Percentiles rank a stretch among this genome's conserved stretches.
phyloP scores from a whole-genome alignment of 495 filamentous ascomycete species.

The Neurospora sp. region DNA sequence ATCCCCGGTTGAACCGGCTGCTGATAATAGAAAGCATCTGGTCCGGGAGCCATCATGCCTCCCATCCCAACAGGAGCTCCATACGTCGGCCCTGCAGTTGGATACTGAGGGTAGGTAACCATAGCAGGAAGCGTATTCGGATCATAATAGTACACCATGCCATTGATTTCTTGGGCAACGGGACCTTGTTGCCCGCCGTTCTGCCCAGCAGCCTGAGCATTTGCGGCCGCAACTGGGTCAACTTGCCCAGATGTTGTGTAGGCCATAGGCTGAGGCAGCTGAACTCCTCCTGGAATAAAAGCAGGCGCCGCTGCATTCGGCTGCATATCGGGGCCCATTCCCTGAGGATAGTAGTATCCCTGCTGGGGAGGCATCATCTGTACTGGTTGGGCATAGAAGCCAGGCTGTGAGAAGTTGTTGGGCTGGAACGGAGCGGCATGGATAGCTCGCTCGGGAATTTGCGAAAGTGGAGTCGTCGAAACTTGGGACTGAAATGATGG shows the following conservation, averaged over 20 bases:
- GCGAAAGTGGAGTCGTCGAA: conserved; percentile 80
- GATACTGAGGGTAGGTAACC: conserved; percentile 39
- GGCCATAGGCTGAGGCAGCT: conserved; percentile 34
- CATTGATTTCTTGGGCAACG: conserved; percentile 84
- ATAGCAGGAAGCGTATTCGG: conserved; percentile 55
- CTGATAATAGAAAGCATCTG: conserved; percentile 64
- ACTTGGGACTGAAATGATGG: conserved; percentile 67
- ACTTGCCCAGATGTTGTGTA: conserved; percentile 32
- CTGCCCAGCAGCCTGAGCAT: conserved; percentile 11
- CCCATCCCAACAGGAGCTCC: conserved; percentile 57
- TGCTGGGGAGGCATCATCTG: conserved; percentile 43
- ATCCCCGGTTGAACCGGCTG: conserved; percentile 46
- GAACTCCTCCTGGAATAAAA: conserved; percentile 47
- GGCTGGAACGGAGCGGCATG: conserved; percentile 91
- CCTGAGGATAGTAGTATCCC: conserved; percentile 43
- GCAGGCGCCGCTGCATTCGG: conserved; percentile 44
- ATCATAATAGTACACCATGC: conserved; percentile 93
- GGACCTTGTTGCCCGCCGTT: conserved; percentile 46
- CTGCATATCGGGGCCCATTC: conserved; percentile 41
- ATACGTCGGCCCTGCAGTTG: conserved; percentile 35
- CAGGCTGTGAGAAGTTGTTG: conserved; percentile 50
- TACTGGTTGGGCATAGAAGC: conserved; percentile 50
- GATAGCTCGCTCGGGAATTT: conserved; percentile 89
- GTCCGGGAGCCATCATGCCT: conserved; percentile 67
- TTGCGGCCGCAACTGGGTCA: conserved; percentile 20